Conservation (phyloP, 2,329 filamentous ascomycete genomes). For the Hypoxylon sp. region DNA sequence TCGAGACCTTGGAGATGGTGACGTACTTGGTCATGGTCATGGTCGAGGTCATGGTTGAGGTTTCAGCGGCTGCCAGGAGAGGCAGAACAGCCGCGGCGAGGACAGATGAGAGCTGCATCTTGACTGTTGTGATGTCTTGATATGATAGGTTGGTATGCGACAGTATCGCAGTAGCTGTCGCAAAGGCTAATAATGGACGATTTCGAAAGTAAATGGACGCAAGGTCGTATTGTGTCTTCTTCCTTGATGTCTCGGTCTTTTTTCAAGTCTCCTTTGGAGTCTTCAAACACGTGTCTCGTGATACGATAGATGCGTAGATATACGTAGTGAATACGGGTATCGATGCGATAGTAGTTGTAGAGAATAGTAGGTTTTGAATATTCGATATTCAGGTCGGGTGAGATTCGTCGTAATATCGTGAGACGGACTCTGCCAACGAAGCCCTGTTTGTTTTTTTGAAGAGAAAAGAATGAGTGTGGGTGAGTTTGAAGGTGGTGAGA, state of each 20-base stretch:
- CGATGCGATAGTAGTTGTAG: slow-evolving; percentile 28
- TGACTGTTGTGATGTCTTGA: slow-evolving; percentile 22
- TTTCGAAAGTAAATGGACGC: slow-evolving; percentile 2
- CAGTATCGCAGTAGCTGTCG: slow-evolving; percentile 2
- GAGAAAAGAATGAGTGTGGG: slow-evolving; percentile 27
- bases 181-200: slow-evolving; percentile 17
- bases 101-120: slow-evolving; percentile 56
- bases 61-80: slow-evolving; percentile 58
- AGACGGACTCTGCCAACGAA: slow-evolving; percentile 47
- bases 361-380: slow-evolving; percentile 43
- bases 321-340: slow-evolving; percentile 10
- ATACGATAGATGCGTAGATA: slow-evolving; percentile 23
- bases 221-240: slow-evolving; percentile 13
- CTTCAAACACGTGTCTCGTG: slow-evolving; percentile 33
- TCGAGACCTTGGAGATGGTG: slow-evolving; percentile 56
- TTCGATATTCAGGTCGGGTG: slow-evolving; percentile 40
- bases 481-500: slow-evolving; percentile 3
- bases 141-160: slow-evolving; percentile 19
- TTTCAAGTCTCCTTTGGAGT: slow-evolving; percentile 25
- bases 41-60: slow-evolving; percentile 56
- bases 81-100: slow-evolving; percentile 60
- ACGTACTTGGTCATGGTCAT: slow-evolving; percentile 60
- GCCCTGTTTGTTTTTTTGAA: slow-evolving; percentile 36
- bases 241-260: slow-evolving; percentile 16
- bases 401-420: slow-evolving; percentile 39